Evolutionary conservation across 257 asterid species (phyloP).

Genomic region (Gynochthodes officinalis): DNA sequence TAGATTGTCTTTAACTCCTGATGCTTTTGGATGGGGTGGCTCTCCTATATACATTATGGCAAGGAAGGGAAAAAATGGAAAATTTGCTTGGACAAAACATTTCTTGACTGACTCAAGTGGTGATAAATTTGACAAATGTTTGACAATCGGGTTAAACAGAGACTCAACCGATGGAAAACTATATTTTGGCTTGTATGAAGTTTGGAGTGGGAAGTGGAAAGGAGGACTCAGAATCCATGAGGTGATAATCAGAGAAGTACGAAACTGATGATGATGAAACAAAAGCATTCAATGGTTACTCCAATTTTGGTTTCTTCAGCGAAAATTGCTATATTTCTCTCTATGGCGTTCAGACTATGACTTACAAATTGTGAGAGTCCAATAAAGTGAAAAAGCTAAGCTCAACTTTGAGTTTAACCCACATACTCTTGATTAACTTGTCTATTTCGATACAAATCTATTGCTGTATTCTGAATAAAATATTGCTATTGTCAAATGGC

Average conservation of each 20-base stretch:
- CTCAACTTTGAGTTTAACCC: no score
- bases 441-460: no score
- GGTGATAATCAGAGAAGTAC: constrained; percentile 19
- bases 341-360: no score
- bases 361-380: not conserved
- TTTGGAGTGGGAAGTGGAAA: constrained; percentile 64
- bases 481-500: no score
- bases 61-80: constrained; percentile 32
- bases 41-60: constrained; percentile 45
- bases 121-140: not conserved
- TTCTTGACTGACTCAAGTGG: not conserved
- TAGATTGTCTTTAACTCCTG: constrained; percentile 30
- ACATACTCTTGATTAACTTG: no score
- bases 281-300: not conserved
- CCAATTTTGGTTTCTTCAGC: not conserved
- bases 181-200: constrained; percentile 42
- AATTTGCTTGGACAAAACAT: not conserved
- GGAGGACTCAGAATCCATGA: constrained; percentile 51
- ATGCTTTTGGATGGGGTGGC: constrained; percentile 55
- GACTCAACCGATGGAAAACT: not conserved
- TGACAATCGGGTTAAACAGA: not conserved
- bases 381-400: no score
- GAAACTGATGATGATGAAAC: not conserved
- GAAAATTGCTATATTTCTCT: not conserved
- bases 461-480: no score